Percentiles rank a stretch among this genome's conserved stretches.
Evolutionary conservation across 495 filamentous ascomycete species (phyloP).

Genomic region (Podospora didyma): DNA sequence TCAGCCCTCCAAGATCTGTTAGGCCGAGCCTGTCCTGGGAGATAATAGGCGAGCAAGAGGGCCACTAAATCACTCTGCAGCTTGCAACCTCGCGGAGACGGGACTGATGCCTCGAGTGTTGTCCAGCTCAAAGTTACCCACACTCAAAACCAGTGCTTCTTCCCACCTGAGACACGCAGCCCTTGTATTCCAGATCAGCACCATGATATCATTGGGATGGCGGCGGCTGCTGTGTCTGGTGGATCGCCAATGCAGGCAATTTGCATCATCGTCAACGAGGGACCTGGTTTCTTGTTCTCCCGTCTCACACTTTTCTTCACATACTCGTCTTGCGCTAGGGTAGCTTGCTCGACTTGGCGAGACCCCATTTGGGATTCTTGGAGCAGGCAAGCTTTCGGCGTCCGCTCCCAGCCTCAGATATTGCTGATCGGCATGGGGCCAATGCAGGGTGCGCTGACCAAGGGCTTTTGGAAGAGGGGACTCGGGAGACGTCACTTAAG

Average conservation of each 20-base stretch:
- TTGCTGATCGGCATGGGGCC: neutral
- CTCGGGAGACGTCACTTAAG: no score
- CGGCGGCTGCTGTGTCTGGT: neutral
- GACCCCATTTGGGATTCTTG: neutral
- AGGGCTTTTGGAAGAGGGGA: no score
- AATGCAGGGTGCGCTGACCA: neutral
- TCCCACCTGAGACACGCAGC: no score
- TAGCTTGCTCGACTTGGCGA: neutral
- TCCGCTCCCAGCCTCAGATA: neutral
- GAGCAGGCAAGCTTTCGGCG: neutral
- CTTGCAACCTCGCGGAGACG: neutral
- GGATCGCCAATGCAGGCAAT: neutral
- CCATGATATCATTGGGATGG: constrained; percentile 14
- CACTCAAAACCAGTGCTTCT: neutral
- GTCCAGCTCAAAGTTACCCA: neutral
- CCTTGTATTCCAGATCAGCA: constrained; percentile 4
- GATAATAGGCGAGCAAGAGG: neutral
- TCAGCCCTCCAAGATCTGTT: neutral
- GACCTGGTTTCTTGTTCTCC: neutral
- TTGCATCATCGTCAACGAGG: neutral
- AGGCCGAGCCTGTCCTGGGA: neutral
- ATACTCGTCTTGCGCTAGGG: no score
- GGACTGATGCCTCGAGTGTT: neutral
- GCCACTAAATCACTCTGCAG: neutral
- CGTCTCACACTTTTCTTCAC: neutral